Evolutionary conservation across 2,329 filamentous ascomycete species (phyloP), one percentile per base, ranked within the genome.

Genomic region (Scedosporium minutisporum): DNA sequence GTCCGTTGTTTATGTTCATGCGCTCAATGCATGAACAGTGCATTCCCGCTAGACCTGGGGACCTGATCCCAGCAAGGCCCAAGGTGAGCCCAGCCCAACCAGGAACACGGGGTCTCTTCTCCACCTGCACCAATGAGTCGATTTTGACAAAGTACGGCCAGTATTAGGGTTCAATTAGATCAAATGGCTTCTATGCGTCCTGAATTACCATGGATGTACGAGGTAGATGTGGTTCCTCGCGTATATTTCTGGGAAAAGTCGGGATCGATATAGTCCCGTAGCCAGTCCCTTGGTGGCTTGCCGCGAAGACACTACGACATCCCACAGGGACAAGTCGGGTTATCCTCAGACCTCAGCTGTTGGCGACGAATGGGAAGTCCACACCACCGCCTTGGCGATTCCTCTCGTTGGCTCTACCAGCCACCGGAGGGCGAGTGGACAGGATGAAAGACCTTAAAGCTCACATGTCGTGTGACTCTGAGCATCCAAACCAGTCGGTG

Each of bases 1-100:
- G 38, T 38, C 46, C 33, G 27, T 55, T 48, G 60, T 57, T 57
- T 55, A 18, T 33, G 18, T 41, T 61, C 59, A 38, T 61, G 59
- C 41, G 59, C n/a, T 21, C 48, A 16, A 21, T 61, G 60, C 60
- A 61, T 55, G 51, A 57, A 23, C 29, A 18, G 25, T 55, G 60
- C 60, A 61, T 53, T 61, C 59, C 58, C 59, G 44, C 59, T 29
- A 21, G 21, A 59, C 7, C 25, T 51, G 23, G 59, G 51, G 18
- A 18, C 51, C 44, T 48, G 21, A 48, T 48, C 16, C 16, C 18
- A 48, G 44, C 44, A 48, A 6, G 18, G 16, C 12, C 1, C 18
- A 48, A 12, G 33, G 33, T 38, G 33, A 38, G 33, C 33, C 33
- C 33, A 38, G 33, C 33, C 33, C 33, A 38, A 38, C 33, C 33